A percentile compares a stretch with the other conserved stretches of the same genome.
phyloP scores from a whole-genome alignment of 2,329 filamentous ascomycete species.

The Xylariaceae sp. region DNA sequence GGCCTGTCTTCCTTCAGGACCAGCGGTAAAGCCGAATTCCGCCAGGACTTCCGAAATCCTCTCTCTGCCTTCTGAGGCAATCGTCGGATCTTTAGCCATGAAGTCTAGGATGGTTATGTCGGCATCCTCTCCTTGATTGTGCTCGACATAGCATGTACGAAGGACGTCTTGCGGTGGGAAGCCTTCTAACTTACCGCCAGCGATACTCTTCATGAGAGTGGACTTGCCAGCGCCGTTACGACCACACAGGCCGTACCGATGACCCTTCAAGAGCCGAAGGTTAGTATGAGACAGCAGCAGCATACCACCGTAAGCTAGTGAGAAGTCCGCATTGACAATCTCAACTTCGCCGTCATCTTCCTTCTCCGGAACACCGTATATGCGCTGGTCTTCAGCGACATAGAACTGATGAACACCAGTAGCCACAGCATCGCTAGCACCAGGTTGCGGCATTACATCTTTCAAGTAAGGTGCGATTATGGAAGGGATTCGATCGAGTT shows the following conservation, averaged over 20 bases:
- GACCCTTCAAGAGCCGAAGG: slow-evolving; percentile 89
- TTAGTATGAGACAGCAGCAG: slow-evolving; percentile 95
- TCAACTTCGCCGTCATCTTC: slow-evolving; percentile 92
- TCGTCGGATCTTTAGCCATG: slow-evolving; percentile 84
- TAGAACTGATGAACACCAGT: slow-evolving; percentile 77
- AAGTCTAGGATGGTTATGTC: slow-evolving; percentile 96
- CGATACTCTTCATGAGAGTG: slow-evolving; percentile 97
- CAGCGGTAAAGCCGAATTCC: slow-evolving; percentile 92
- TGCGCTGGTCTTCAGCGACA: slow-evolving; percentile 82
- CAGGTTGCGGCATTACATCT: slow-evolving; percentile 65
- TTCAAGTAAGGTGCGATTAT: slow-evolving; percentile 76
- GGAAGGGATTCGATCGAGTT: slow-evolving; percentile 70
- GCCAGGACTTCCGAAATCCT: slow-evolving; percentile 82
- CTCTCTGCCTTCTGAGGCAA: slow-evolving; percentile 75
- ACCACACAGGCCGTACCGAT: slow-evolving; percentile 95
- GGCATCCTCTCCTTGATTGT: slow-evolving; percentile 98
- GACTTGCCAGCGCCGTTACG: slow-evolving; percentile 98
- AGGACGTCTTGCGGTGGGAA: slow-evolving; percentile 92
- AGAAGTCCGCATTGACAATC: slow-evolving; percentile 98
- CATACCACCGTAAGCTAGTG: slow-evolving; percentile 96
- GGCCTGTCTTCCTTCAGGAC: slow-evolving; percentile 84
- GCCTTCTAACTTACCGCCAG: slow-evolving; percentile 92
- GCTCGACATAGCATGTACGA: slow-evolving; percentile 96
- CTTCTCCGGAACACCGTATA: slow-evolving; percentile 80
- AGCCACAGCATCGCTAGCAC: slow-evolving; percentile 65